A percentile compares a stretch with the other conserved stretches of the same genome.
These are phyloP conservation scores for Fusarium proliferatum DNA, from an alignment of 2,329 filamentous ascomycete species.

Conservation along the genomic window DNA sequence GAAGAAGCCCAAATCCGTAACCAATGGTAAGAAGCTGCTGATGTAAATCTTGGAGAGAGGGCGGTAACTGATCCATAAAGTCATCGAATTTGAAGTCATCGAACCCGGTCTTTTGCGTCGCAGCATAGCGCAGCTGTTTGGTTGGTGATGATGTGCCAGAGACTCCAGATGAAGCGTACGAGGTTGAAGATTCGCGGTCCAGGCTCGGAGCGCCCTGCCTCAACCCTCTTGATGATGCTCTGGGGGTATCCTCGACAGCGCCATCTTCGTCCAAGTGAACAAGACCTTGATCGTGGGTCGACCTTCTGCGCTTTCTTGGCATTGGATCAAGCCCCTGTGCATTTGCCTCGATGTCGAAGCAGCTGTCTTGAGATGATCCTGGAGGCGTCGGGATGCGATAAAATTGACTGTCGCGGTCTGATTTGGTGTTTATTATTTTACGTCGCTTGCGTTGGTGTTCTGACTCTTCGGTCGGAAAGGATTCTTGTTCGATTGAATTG, in stretches of 20 bases:
- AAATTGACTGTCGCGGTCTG: not conserved
- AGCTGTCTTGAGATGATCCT: not conserved
- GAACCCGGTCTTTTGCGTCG: not conserved
- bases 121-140: not conserved
- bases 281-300: not conserved
- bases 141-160: not conserved
- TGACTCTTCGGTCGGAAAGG: not conserved
- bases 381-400: not conserved
- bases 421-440: not conserved
- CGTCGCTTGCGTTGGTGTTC: not conserved
- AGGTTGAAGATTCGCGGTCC: not conserved
- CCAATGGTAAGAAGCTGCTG: not conserved
- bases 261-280: not conserved
- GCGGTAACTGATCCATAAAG: not conserved
- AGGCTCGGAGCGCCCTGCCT: not conserved
- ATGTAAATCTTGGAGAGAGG: not conserved
- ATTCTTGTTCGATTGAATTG: not conserved
- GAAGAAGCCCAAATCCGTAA: not conserved
- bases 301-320: not conserved
- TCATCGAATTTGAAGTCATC: not conserved
- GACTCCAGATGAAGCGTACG: not conserved
- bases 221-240: not conserved
- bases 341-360: too few species aligned
- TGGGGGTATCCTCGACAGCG: not conserved
- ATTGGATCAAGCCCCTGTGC: accelerated